Percentiles rank a stretch among this genome's conserved stretches.
These are phyloP conservation scores for Paulownia fortunei DNA, from an alignment of 257 asterid genomes.

Conservation along the genomic window DNA sequence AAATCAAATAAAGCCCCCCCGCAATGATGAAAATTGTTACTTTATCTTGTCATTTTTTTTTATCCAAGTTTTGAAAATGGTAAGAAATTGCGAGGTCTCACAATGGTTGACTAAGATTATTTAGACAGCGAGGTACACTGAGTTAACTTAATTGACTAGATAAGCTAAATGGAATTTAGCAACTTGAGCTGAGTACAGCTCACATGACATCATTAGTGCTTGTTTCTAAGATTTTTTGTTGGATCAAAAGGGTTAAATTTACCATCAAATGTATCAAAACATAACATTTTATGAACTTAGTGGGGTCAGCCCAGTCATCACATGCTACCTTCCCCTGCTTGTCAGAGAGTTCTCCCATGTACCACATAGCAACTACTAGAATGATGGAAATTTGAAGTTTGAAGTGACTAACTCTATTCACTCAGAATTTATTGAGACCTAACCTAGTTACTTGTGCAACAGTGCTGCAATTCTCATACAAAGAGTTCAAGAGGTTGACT, in stretches of 20 bases:
- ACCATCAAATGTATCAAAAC: background rate
- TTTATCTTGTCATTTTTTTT: background rate
- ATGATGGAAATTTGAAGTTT: background rate
- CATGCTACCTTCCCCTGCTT: background rate
- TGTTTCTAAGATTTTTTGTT: background rate
- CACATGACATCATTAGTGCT: background rate
- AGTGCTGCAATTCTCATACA: background rate
- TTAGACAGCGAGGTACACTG: background rate
- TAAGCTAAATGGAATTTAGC: constrained; percentile 5
- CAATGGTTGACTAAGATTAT: constrained; percentile 4
- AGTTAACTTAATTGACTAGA: constrained; percentile 21
- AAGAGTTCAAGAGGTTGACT: background rate
- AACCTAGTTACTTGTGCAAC: background rate
- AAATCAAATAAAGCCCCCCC: background rate
- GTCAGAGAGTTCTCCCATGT: background rate
- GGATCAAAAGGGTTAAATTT: background rate
- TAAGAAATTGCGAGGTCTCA: background rate
- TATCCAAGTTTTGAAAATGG: background rate
- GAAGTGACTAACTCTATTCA: background rate
- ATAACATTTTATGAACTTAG: background rate
- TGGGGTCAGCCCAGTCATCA: background rate
- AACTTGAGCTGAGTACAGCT: background rate
- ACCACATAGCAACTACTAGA: background rate
- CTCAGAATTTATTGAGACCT: background rate
- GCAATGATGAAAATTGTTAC: constrained; percentile 1